These are phyloP conservation scores for Cyberlindnera petersonii DNA, from an alignment of 805 yeast genomes.

Conservation along the genomic window DNA sequence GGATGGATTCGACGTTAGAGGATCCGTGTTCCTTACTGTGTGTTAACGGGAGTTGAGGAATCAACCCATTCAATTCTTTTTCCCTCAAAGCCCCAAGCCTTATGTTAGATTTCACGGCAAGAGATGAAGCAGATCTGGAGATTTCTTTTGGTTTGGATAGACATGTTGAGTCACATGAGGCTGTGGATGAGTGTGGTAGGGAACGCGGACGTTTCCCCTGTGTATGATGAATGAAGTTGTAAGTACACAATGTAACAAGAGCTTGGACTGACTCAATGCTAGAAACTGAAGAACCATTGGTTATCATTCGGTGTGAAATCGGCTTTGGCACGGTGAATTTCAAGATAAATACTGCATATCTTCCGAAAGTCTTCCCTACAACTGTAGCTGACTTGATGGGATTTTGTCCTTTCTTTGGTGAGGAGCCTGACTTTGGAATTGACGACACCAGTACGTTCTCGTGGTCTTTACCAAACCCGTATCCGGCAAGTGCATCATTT, in stretches of 20 bases:
- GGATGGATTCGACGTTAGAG: conserved; percentile 1
- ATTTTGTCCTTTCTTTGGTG: conserved; percentile 23
- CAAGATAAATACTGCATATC: conserved; percentile 38
- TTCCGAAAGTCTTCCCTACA: conserved; percentile 32
- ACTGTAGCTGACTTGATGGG: conserved; percentile 25
- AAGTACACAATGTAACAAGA: neutral
- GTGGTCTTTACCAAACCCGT: conserved; percentile 22
- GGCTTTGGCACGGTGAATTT: conserved; percentile 28
- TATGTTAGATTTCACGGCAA: conserved; percentile 5
- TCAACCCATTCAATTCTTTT: conserved; percentile 14
- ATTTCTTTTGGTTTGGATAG: neutral
- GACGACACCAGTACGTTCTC: conserved; percentile 15
- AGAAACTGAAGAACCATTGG: conserved; percentile 31
- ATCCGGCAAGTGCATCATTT: conserved; percentile 25
- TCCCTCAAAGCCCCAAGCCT: conserved; percentile 13
- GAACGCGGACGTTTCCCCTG: neutral
- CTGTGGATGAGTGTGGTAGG: neutral
- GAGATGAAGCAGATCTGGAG: neutral
- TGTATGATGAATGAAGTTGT: neutral
- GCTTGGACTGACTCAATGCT: conserved; percentile 15
- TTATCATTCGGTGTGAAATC: conserved; percentile 22
- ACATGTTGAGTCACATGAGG: neutral
- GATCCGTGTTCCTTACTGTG: neutral
- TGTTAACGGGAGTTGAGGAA: neutral
- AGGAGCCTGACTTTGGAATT: conserved; percentile 13